Base-by-base conservation (phyloP, 106 monocot genomes). In the Cymbidium sinense region DNA sequence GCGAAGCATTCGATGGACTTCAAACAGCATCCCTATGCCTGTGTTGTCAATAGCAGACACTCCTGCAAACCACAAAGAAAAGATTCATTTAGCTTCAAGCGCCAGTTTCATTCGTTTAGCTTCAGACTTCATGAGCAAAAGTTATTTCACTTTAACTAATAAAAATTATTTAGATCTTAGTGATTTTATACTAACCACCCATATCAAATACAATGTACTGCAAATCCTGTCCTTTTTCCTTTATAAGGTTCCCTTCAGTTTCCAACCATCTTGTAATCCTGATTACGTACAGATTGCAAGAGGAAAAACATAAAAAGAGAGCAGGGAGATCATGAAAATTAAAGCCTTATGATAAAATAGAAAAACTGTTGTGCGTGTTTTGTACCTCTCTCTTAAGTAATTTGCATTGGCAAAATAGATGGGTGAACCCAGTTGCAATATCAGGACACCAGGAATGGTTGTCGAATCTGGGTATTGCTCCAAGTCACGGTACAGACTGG, bases 251-350 rank as follows among this genome's bases (percentile, higher is more conserved):
- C 11, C 70, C 75, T 78, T 87, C 87, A 28, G 70, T 81, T 77
- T 90, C 87, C 19, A 90, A 72, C 87, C 85, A 90, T 72, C 90
- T 87, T 34, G 47, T n/a, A 10, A 87, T 87, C 54, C 90, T 90
- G 62, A 18, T 61, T 13, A 10, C 15, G 4, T 8, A 33, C 6
- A 30, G 67, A 67, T 28, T 2, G 7, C 64, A 30, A 11, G 5
- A 65, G 23, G 5, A 64, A 27, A 64, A 64, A 28, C 27, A 27
- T 29, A 10, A 65, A 10, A 7, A 65, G 7, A 28, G 28, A 30
- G 5, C 2, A 65, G 25, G 9, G 8, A 13, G 47, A 47, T 47
- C 2, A 47, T 47, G 2, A 0, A 13, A 47, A 2, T 1, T 1
- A 0, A 47, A 1, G 13, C 13, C 13, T 1, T 39, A 3, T 39